phyloP scores from a whole-genome alignment of 1,284 basidiomycete genomes.

The Takashimella koratensis region DNA sequence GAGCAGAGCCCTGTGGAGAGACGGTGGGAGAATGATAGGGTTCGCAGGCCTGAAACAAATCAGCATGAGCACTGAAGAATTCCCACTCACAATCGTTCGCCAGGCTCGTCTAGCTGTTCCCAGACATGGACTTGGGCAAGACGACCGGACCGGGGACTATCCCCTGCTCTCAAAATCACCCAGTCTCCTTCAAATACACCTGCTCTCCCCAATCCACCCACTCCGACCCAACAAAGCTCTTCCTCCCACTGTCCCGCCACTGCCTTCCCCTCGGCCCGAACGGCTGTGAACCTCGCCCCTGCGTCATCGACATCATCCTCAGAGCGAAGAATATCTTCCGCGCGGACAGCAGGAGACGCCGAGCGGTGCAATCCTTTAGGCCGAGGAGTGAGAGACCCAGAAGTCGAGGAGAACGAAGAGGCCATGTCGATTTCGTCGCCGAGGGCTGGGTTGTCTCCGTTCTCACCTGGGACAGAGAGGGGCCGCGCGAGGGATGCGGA shows the following conservation, averaged over 20 bases:
- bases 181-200: constrained; percentile 83
- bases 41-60: constrained; percentile 47
- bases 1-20: constrained; percentile 32
- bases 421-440: constrained; percentile 16
- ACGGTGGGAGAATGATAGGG: constrained; percentile 56
- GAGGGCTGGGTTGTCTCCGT: constrained; percentile 10
- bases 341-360: constrained; percentile 15
- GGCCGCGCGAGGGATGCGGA: constrained; percentile 25
- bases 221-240: constrained; percentile 40
- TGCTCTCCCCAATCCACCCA: constrained; percentile 62
- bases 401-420: constrained; percentile 28
- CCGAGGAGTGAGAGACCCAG: constrained; percentile 44
- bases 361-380: constrained; percentile 24
- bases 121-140: constrained; percentile 60
- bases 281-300: constrained; percentile 22
- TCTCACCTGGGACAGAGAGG: constrained; percentile 1
- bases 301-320: constrained; percentile 14
- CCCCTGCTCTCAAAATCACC: constrained; percentile 55
- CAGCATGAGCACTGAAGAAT: constrained; percentile 1
- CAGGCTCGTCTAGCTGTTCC: constrained; percentile 49
- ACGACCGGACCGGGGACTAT: constrained; percentile 18
- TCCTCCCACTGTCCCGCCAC: constrained; percentile 14
- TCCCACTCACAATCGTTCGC: constrained; percentile 34
- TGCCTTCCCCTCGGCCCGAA: constrained; percentile 13
- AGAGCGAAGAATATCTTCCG: constrained; percentile 1